Evolutionary conservation across 2,329 filamentous ascomycete species (phyloP), one percentile per base, ranked within the genome.

Genomic region (Colletotrichum echinochloae): DNA sequence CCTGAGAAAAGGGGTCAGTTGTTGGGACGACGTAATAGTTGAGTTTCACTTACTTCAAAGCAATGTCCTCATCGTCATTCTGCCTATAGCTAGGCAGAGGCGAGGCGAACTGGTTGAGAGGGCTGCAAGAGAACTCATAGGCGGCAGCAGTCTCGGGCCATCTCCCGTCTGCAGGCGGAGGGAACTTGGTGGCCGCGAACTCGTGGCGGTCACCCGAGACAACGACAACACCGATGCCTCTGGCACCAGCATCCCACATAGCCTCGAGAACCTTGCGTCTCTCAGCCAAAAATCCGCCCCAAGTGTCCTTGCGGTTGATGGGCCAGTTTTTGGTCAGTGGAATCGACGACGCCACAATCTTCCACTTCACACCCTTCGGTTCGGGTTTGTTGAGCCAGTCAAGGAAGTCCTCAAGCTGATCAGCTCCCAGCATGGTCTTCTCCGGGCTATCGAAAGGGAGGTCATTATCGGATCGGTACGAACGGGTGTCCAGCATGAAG

Each of bases 271-370:
- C 88, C 65, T 85, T 86, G 64, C 87, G 88, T 20, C 96, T 91
- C 83, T 99, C 96, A 59, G 86, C 83, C 2, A 98, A 85, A 80
- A 97, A 98, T 0, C 95, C 95, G 56, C 94, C 94, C 96, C 96
- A 99, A 0, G 96, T 98, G 78, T 99, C 96, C 72, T 91, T 86
- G 2, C 90, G 90, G 73, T 96, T 95, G 73, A 97, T 89, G 30
- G 90, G 92, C 95, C 96, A 99, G 80, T 99, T 99, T 83, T 97
- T 97, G 8, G 96, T 98, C 79, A 99, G 97, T 0, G 96, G 96
- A 6, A 98, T 92, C 23, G 93, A 95, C 48, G 93, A 95, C 23
- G 95, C 91, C 60, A 99, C 85, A 75, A 99, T 90, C 83, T 98
- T 98, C 95, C 96, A 99, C 76, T 91, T 91, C 0, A 98, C 91